Conservation (phyloP, 2,329 filamentous ascomycete genomes). For the Calonectria hongkongensis region DNA sequence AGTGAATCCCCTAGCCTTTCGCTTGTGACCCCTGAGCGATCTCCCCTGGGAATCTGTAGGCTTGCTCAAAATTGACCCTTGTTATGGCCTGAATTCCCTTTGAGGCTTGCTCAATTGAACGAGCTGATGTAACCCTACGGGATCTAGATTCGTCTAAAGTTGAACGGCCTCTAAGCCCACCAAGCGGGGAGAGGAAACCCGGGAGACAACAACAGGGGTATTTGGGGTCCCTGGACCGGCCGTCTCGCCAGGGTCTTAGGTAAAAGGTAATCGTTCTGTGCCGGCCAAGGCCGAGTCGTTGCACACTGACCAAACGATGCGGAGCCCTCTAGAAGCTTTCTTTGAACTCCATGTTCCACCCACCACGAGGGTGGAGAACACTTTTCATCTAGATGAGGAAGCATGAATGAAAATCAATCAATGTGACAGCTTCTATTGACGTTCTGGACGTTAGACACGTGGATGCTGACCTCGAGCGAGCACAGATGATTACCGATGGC, state of each 20-base stretch:
- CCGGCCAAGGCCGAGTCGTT: slow-evolving; percentile 11
- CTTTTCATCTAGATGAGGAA: slow-evolving; percentile 20
- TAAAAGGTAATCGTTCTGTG: not conserved
- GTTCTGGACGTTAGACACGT: slow-evolving; percentile 5
- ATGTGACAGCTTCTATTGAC: slow-evolving; percentile 22
- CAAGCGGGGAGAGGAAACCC: slow-evolving; percentile 1
- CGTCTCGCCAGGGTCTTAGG: not conserved
- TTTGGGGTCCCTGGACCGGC: not conserved
- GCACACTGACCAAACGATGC: not conserved
- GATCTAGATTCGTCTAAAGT: slow-evolving; percentile 22
- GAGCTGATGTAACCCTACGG: slow-evolving; percentile 27
- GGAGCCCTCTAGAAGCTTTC: slow-evolving; percentile 1
- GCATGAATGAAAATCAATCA: slow-evolving; percentile 19
- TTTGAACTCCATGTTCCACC: slow-evolving; percentile 5
- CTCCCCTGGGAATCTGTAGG: slow-evolving; percentile 20
- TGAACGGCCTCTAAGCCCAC: slow-evolving; percentile 6
- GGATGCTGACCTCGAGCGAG: slow-evolving; percentile 14
- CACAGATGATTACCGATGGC: slow-evolving; percentile 20
- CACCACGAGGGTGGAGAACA: slow-evolving; percentile 16
- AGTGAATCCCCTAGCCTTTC: not conserved
- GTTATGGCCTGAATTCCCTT: not conserved
- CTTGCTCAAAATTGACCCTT: slow-evolving; percentile 16
- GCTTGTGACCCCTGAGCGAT: slow-evolving; percentile 18
- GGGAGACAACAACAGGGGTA: not conserved
- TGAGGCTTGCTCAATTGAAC: slow-evolving; percentile 23